These are phyloP conservation scores for Stramenopiles sp. DNA, from an alignment of 352 stramenopile species.

Conservation along the genomic window DNA sequence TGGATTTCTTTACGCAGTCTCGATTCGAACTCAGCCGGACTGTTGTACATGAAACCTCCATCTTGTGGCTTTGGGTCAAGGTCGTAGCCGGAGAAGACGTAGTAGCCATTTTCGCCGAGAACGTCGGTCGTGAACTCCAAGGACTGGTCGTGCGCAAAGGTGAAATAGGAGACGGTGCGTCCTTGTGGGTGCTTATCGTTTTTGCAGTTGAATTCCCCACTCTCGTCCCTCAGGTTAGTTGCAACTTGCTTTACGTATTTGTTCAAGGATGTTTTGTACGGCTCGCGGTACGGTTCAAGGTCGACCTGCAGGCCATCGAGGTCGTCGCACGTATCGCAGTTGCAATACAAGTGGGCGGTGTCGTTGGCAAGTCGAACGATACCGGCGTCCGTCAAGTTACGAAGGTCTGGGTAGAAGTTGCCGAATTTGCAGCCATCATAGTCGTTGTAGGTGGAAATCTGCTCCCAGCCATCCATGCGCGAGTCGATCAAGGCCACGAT, in stretches of 20 bases:
- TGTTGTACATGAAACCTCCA: constrained; percentile 12
- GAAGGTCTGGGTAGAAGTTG: constrained; percentile 5
- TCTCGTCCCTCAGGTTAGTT: not conserved
- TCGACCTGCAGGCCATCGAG: constrained; percentile 2
- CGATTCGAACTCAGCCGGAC: not conserved
- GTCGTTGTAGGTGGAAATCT: constrained; percentile 7
- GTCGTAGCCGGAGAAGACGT: constrained; percentile 6
- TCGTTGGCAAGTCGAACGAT: constrained; percentile 1
- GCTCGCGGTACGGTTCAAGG: not conserved
- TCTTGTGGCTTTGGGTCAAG: constrained; percentile 3
- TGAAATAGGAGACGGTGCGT: constrained; percentile 8
- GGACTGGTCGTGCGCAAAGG: not conserved
- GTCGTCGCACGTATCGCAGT: constrained; percentile 2
- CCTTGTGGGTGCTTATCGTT: not conserved
- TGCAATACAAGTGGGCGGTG: not conserved
- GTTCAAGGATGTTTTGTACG: constrained; percentile 8
- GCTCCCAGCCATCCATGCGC: constrained; percentile 9
- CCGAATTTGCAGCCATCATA: constrained; percentile 10
- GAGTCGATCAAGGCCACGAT: constrained; percentile 1
- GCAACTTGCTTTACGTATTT: constrained; percentile 4
- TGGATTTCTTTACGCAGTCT: not conserved
- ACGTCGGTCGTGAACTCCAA: constrained; percentile 6
- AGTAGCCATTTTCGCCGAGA: constrained; percentile 2
- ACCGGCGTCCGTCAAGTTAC: constrained; percentile 1
- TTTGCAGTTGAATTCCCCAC: constrained; percentile 5